Conservation (phyloP, 164 flowering plant genomes). For the Pachysandra terminalis region DNA sequence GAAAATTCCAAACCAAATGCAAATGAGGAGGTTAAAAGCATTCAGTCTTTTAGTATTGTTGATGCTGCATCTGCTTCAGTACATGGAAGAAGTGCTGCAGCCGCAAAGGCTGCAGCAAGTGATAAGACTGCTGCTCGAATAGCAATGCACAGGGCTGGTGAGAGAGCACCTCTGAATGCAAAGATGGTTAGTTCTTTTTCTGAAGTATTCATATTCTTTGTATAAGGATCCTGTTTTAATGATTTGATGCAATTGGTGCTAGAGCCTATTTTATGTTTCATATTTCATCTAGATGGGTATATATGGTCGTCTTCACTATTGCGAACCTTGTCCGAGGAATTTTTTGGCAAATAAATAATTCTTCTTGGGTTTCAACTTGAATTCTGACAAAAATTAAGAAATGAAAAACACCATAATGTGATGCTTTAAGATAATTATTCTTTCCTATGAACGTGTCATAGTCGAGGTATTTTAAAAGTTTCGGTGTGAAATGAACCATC, state of each 20-base stretch:
- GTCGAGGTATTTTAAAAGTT: neutral
- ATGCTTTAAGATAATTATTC: too few species aligned
- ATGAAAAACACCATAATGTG: too few species aligned
- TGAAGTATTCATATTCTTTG: neutral
- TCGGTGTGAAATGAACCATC: neutral
- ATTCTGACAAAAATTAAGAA: too few species aligned
- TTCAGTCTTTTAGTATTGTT: constrained; percentile 70
- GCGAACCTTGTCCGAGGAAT: neutral
- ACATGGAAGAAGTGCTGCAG: constrained; percentile 98
- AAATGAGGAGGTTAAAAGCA: constrained; percentile 45
- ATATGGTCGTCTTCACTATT: neutral
- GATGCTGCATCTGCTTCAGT: constrained; percentile 99
- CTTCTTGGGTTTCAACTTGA: neutral
- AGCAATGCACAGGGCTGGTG: constrained; percentile 96
- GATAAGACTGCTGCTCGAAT: constrained; percentile 92
- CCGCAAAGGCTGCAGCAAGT: constrained; percentile 75
- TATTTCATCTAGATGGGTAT: too few species aligned
- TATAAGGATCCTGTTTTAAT: too few species aligned
- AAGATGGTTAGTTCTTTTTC: constrained; percentile 66
- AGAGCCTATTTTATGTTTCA: neutral
- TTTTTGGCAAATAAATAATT: neutral
- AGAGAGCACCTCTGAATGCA: constrained; percentile 84
- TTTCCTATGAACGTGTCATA: neutral
- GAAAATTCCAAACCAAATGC: constrained; percentile 48
- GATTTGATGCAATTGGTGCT: neutral